Conservation (phyloP, 2,329 filamentous ascomycete genomes). For the Raffaelea arxii region DNA sequence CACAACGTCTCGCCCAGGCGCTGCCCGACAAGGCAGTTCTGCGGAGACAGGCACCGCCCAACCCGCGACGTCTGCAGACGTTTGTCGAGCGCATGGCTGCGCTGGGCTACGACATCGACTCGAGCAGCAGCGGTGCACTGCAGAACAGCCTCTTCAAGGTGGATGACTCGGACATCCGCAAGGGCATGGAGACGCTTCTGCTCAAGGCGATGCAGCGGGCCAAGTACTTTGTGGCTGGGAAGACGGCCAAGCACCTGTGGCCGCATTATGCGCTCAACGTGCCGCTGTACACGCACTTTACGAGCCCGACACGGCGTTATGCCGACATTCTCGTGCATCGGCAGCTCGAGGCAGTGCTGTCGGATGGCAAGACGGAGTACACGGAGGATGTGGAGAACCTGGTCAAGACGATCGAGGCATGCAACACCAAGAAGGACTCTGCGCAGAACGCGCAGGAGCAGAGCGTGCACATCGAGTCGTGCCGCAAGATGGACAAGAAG, state of each 20-base stretch:
- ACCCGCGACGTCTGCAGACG: slow-evolving; percentile 76
- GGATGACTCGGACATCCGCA: slow-evolving; percentile 77
- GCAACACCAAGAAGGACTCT: slow-evolving; percentile 98
- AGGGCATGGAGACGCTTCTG: slow-evolving; percentile 94
- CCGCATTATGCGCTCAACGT: slow-evolving; percentile 89
- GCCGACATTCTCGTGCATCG: slow-evolving; percentile 93
- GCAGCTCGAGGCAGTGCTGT: slow-evolving; percentile 80
- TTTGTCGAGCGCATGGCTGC: slow-evolving; percentile 90
- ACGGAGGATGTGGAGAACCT: slow-evolving; percentile 80
- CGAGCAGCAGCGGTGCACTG: slow-evolving; percentile 76
- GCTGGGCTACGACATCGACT: slow-evolving; percentile 83
- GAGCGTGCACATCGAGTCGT: slow-evolving; percentile 96
- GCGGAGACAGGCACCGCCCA: slow-evolving; percentile 76
- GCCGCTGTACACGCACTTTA: slow-evolving; percentile 94
- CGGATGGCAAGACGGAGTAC: slow-evolving; percentile 73
- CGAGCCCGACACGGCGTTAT: slow-evolving; percentile 87
- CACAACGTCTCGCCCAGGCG: slow-evolving; percentile 67
- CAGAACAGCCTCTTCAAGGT: slow-evolving; percentile 95
- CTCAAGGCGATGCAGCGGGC: slow-evolving; percentile 94
- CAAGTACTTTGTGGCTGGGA: slow-evolving; percentile 85
- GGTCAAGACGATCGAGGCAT: slow-evolving; percentile 86
- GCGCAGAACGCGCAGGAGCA: slow-evolving; percentile 96
- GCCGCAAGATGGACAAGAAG: slow-evolving; percentile 89
- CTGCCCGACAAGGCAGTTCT: slow-evolving; percentile 89
- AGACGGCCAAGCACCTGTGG: slow-evolving; percentile 66